phyloP scores from a whole-genome alignment of 2,329 filamentous ascomycete species.

The Alternaria novae-zelandiae region DNA sequence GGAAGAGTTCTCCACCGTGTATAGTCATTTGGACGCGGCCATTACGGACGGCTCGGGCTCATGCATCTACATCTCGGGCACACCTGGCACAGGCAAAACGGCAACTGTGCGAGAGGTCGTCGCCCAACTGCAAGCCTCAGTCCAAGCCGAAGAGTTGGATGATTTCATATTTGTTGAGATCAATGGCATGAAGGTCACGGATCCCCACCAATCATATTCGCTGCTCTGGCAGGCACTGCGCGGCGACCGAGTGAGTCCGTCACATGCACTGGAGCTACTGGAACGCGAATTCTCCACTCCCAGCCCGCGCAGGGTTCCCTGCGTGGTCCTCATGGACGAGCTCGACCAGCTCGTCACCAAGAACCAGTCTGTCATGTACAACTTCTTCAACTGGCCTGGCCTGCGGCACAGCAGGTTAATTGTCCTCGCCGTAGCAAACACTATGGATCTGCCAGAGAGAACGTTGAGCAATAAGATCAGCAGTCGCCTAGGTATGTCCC shows the following conservation, averaged over 20 bases:
- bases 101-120: conserved; percentile 97
- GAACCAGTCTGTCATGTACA: conserved; percentile 99
- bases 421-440: conserved; percentile 96
- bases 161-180: conserved; percentile 99
- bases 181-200: conserved; percentile 99
- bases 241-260: conserved; percentile 88
- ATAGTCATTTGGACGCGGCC: conserved; percentile 90
- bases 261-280: conserved; percentile 87
- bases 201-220: conserved; percentile 95
- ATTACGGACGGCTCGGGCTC: conserved; percentile 92
- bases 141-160: conserved; percentile 88
- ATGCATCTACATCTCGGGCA: conserved; percentile 99
- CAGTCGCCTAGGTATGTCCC: conserved; percentile 65
- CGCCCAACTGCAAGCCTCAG: conserved; percentile 83
- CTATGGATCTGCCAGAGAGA: conserved; percentile 96
- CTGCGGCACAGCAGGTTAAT: conserved; percentile 90
- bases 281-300: conserved; percentile 93
- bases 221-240: conserved; percentile 95
- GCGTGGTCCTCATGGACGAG: conserved; percentile 98
- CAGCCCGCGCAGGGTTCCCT: conserved; percentile 87
- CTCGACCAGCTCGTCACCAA: conserved; percentile 96
- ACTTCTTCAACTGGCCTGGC: conserved; percentile 99
- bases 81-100: conserved; percentile 95
- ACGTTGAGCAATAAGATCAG: conserved; percentile 99
- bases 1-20: conserved; percentile 88